phyloP scores from a whole-genome alignment of 306 rosid species.

The Betula pendula region DNA sequence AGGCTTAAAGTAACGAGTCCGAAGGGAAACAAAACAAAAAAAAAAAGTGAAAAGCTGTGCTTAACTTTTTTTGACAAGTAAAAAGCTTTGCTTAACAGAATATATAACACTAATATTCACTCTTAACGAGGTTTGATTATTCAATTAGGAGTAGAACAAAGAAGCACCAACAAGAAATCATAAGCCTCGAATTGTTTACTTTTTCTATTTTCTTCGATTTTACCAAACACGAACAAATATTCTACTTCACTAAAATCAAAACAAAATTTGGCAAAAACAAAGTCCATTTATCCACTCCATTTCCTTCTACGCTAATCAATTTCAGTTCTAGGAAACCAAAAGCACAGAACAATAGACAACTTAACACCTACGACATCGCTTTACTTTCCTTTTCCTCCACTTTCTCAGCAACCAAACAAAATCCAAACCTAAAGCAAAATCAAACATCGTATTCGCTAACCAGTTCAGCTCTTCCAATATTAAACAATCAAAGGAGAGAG shows the following conservation, averaged over 20 bases:
- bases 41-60: too few species aligned
- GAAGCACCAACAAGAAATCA: background rate
- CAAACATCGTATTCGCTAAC: background rate
- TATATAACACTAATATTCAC: background rate
- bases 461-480: background rate
- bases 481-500: background rate
- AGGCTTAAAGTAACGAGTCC: background rate
- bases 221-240: background rate
- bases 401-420: slow-evolving; percentile 18
- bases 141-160: background rate
- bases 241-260: background rate
- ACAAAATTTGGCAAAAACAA: background rate
- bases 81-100: too few species aligned
- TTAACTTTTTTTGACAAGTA: too few species aligned
- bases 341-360: slow-evolving; percentile 1
- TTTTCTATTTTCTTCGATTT: background rate
- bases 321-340: background rate
- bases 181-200: background rate
- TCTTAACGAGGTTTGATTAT: background rate
- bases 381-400: background rate
- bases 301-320: background rate
- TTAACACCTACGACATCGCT: slow-evolving; percentile 1
- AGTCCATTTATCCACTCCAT: background rate
- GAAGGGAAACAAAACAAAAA: too few species aligned
- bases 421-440: background rate